Evolutionary conservation across 257 asterid species (phyloP).

Genomic region (Nyctanthes arbortristis): DNA sequence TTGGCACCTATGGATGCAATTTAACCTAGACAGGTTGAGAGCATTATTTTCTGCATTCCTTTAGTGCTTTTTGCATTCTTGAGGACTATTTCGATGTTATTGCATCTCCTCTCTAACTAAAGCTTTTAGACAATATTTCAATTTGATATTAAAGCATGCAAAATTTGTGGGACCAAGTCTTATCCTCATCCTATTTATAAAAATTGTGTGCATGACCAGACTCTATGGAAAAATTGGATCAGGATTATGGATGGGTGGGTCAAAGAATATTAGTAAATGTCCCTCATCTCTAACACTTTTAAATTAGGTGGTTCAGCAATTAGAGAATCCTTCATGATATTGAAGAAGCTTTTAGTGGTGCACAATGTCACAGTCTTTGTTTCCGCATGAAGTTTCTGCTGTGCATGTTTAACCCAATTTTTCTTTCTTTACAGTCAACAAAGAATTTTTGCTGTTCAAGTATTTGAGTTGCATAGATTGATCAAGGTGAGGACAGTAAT

Average conservation of each 20-base stretch:
- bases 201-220: background rate
- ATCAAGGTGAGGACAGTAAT: conserved; percentile 52
- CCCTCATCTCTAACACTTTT: background rate
- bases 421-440: conserved; percentile 65
- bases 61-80: background rate
- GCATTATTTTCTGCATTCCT: background rate
- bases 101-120: background rate
- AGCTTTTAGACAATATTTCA: background rate
- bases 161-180: background rate
- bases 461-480: conserved; percentile 92
- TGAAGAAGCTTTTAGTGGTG: background rate
- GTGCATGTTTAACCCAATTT: conserved; percentile 4
- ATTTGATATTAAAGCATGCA: background rate
- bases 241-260: background rate
- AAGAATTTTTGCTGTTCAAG: conserved; percentile 85
- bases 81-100: background rate
- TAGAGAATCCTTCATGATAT: background rate
- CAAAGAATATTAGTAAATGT: background rate
- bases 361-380: background rate
- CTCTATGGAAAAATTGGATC: background rate
- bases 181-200: background rate
- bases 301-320: background rate
- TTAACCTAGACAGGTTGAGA: background rate
- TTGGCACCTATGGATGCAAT: background rate
- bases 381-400: conserved; percentile 10